Evolutionary conservation across 257 asterid genomes (phyloP).

Genomic region (Nyctanthes arbortristis): DNA sequence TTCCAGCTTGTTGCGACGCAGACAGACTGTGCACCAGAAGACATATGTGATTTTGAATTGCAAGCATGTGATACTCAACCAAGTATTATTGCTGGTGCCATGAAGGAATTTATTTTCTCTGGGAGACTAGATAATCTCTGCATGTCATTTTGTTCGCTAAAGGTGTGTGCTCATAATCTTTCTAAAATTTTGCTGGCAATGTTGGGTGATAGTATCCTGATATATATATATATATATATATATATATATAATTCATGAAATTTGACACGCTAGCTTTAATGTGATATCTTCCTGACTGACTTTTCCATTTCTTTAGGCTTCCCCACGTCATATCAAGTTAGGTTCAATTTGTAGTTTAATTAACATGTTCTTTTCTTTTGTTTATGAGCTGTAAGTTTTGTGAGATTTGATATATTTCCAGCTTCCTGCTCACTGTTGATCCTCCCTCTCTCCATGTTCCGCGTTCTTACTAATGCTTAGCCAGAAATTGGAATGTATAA

Average conservation of each 20-base stretch:
- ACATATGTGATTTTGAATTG: conserved; percentile 89
- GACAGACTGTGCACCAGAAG: conserved; percentile 78
- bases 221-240: no score
- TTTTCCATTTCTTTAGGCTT: neutral
- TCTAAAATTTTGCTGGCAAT: neutral
- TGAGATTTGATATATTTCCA: neutral
- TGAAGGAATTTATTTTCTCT: conserved; percentile 88
- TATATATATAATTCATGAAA: neutral
- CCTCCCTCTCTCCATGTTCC: neutral
- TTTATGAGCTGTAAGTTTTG: neutral
- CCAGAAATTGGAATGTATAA: neutral
- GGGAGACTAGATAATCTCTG: conserved; percentile 96
- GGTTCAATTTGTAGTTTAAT: neutral
- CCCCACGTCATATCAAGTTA: neutral
- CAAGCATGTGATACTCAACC: conserved; percentile 96
- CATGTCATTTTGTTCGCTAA: conserved; percentile 92
- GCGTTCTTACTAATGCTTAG: neutral
- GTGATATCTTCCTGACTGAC: neutral
- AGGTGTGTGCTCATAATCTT: conserved; percentile 41
- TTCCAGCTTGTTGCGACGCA: conserved; percentile 74
- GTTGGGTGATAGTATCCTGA: no score
- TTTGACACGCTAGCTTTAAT: neutral
- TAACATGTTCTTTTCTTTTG: neutral
- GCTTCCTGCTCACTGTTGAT: neutral
- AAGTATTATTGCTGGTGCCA: conserved; percentile 83